phyloP scores from a whole-genome alignment of 2,329 filamentous ascomycete species.

The Neospermospora avenae region DNA sequence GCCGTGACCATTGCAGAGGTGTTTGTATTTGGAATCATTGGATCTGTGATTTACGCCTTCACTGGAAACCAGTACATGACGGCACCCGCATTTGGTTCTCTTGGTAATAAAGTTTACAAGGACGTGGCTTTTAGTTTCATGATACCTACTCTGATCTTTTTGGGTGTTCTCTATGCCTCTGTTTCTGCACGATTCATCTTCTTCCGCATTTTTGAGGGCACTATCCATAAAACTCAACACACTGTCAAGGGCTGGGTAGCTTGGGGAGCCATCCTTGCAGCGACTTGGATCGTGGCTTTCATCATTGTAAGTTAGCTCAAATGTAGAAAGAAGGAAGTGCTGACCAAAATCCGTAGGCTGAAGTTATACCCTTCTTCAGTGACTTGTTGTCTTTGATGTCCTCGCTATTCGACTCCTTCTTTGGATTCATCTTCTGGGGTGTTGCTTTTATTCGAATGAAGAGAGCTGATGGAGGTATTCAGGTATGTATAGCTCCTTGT shows the following conservation, averaged over 20 bases:
- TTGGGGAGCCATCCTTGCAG: conserved; percentile 72
- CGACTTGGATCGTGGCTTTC: conserved; percentile 83
- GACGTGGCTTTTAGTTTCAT: conserved; percentile 93
- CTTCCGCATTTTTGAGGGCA: conserved; percentile 80
- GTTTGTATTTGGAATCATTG: conserved; percentile 80
- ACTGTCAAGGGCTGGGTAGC: conserved; percentile 76
- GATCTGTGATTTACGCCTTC: conserved; percentile 78
- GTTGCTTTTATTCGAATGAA: conserved; percentile 78
- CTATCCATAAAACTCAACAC: conserved; percentile 75
- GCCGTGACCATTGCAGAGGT: conserved; percentile 86
- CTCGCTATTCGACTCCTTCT: conserved; percentile 90
- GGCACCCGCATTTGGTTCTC: conserved; percentile 79
- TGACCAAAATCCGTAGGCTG: conserved; percentile 45
- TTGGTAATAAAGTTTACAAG: conserved; percentile 71
- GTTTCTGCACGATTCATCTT: conserved; percentile 89
- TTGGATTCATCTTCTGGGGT: conserved; percentile 95
- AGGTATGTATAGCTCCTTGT: conserved; percentile 14
- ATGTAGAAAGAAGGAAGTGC: not conserved
- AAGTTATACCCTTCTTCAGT: conserved; percentile 91
- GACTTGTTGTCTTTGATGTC: conserved; percentile 70
- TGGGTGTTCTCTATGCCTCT: conserved; percentile 86
- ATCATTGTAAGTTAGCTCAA: conserved; percentile 57
- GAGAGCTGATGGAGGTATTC: conserved; percentile 55
- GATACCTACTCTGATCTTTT: conserved; percentile 90
- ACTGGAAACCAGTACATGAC: conserved; percentile 88